Percentiles rank a stretch among this genome's conserved stretches.
Evolutionary conservation across 2,329 filamentous ascomycete genomes (phyloP).

Genomic region (Dichotomopilus funicola): DNA sequence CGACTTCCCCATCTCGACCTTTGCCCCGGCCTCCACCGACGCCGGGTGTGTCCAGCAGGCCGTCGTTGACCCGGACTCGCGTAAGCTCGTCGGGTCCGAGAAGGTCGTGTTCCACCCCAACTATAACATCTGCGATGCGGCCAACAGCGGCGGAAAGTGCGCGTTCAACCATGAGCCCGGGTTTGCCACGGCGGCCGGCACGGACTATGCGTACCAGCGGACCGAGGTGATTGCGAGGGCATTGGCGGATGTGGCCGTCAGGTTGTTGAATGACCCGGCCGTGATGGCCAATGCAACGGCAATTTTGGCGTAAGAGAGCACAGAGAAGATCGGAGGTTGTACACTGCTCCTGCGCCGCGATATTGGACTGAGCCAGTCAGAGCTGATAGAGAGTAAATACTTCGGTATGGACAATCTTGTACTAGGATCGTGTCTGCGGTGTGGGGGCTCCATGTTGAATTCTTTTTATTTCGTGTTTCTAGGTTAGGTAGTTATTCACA

Average conservation of each 20-base stretch:
- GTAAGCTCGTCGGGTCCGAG: not conserved
- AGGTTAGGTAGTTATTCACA: too few species aligned
- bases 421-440: too few species aligned
- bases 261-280: not conserved
- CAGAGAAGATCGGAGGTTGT: too few species aligned
- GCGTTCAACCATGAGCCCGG: conserved; percentile 4
- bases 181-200: not conserved
- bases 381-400: too few species aligned
- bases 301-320: not conserved
- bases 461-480: too few species aligned
- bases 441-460: too few species aligned
- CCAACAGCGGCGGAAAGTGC: not conserved
- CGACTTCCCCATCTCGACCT: not conserved
- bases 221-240: not conserved
- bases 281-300: conserved; percentile 1
- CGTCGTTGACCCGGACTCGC: not conserved
- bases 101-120: conserved; percentile 4
- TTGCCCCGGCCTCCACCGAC: conserved; percentile 1
- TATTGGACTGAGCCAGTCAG: too few species aligned
- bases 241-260: not conserved
- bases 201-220: not conserved
- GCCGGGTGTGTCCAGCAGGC: conserved; percentile 1
- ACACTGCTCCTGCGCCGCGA: too few species aligned
- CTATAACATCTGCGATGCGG: not conserved
- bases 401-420: too few species aligned